Conservation (phyloP, 495 filamentous ascomycete genomes). For the Tuber indicum region DNA sequence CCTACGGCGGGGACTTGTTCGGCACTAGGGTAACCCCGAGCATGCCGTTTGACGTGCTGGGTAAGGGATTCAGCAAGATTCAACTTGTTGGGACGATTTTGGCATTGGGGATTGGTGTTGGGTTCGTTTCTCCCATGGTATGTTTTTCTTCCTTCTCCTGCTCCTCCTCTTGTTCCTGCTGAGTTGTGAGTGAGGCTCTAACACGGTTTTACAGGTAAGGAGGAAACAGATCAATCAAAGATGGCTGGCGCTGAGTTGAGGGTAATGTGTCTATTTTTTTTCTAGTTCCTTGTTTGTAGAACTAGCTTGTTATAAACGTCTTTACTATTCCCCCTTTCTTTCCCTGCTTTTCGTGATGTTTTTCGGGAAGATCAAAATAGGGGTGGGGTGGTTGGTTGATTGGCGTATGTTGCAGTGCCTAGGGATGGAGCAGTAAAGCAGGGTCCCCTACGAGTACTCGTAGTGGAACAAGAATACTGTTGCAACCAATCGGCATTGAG, state of each 20-base stretch:
- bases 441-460: too few species aligned
- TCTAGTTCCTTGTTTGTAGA: slow-evolving; percentile 1
- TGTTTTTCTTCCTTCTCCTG: slow-evolving; percentile 47
- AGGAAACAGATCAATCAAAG: slow-evolving; percentile 52
- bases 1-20: slow-evolving; percentile 82
- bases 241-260: slow-evolving; percentile 41
- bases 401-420: background rate
- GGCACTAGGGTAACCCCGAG: slow-evolving; percentile 79
- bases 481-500: too few species aligned
- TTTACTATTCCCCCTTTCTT: slow-evolving; percentile 11
- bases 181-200: slow-evolving; percentile 27
- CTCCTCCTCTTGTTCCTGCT: background rate
- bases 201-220: slow-evolving; percentile 32
- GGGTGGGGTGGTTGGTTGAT: background rate
- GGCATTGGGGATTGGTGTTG: slow-evolving; percentile 65
- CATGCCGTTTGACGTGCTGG: slow-evolving; percentile 81
- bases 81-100: slow-evolving; percentile 76
- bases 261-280: background rate
- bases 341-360: slow-evolving; percentile 7
- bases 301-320: slow-evolving; percentile 2
- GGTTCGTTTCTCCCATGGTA: slow-evolving; percentile 72
- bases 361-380: background rate
- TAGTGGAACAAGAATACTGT: too few species aligned
- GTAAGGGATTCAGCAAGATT: slow-evolving; percentile 85
- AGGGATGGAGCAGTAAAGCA: too few species aligned